Conservation (phyloP, 306 rosid genomes). For the Sophora flavescens region DNA sequence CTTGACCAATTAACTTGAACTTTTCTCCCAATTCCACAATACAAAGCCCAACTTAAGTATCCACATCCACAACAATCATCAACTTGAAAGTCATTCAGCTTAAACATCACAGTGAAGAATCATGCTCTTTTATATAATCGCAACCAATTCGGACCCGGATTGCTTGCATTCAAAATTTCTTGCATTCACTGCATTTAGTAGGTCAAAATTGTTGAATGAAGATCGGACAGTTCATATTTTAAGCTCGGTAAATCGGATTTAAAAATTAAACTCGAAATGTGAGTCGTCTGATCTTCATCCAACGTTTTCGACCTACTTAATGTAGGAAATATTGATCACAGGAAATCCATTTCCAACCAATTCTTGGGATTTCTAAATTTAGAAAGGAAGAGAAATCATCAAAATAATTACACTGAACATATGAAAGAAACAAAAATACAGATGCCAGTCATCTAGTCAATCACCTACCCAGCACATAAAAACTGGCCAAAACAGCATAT, state of each 20-base stretch:
- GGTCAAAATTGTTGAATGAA: too few species aligned
- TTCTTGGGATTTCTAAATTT: constrained; percentile 4
- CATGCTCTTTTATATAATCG: constrained; percentile 24
- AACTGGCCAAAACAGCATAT: constrained; percentile 8
- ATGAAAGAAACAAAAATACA: constrained; percentile 22
- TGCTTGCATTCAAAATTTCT: too few species aligned
- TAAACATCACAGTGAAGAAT: constrained; percentile 29
- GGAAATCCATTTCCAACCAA: not conserved
- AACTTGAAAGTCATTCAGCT: constrained; percentile 4
- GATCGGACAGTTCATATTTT: too few species aligned
- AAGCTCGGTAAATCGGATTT: too few species aligned
- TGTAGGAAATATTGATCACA: too few species aligned
- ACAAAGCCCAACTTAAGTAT: constrained; percentile 30
- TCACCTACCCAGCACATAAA: constrained; percentile 16
- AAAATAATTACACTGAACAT: constrained; percentile 2
- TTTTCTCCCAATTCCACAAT: constrained; percentile 34
- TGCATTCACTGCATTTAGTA: too few species aligned
- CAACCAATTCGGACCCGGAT: not conserved
- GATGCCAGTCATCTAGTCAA: constrained; percentile 1
- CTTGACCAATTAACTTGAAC: constrained; percentile 25
- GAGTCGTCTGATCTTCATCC: too few species aligned
- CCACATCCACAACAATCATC: constrained; percentile 30
- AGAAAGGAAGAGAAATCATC: constrained; percentile 16
- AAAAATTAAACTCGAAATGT: too few species aligned
- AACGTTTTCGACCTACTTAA: too few species aligned